Conservation (phyloP, 1,139 yeast species). For the Fermentozyma sake region DNA sequence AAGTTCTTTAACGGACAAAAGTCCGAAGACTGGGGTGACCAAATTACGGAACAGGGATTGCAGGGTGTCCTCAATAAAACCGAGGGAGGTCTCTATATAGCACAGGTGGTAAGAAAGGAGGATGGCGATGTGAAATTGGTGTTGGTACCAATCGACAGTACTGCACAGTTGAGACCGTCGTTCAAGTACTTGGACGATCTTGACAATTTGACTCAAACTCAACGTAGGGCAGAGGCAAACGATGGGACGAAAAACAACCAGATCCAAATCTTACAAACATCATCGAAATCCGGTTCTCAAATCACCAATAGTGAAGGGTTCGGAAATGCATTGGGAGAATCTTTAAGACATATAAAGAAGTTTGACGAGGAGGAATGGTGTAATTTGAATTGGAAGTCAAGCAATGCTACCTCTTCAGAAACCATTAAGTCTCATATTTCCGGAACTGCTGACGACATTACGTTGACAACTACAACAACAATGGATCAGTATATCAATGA, state of each 20-base stretch:
- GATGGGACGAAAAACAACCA: constrained; percentile 35
- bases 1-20: constrained; percentile 63
- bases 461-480: constrained; percentile 23
- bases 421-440: constrained; percentile 23
- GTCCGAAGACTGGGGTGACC: constrained; percentile 59
- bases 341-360: constrained; percentile 65
- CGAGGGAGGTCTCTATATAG: constrained; percentile 48
- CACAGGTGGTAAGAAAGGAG: constrained; percentile 21
- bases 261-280: constrained; percentile 42
- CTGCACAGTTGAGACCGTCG: constrained; percentile 77
- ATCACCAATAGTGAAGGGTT: constrained; percentile 72
- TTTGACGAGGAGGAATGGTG: constrained; percentile 72
- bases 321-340: constrained; percentile 66
- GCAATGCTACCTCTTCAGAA: constrained; percentile 32
- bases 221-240: constrained; percentile 20
- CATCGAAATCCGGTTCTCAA: constrained; percentile 46
- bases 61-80: constrained; percentile 62
- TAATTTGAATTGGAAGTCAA: constrained; percentile 44
- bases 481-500: constrained; percentile 25
- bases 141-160: constrained; percentile 60
- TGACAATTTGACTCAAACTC: constrained; percentile 26
- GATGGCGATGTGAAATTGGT: constrained; percentile 42
- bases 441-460: constrained; percentile 17
- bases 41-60: constrained; percentile 55
- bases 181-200: constrained; percentile 69